Percentiles rank a stretch among this genome's conserved stretches.
Evolutionary conservation across 176 grass and related monocot species (phyloP).

Genomic region (Tillandsia fasciculata): DNA sequence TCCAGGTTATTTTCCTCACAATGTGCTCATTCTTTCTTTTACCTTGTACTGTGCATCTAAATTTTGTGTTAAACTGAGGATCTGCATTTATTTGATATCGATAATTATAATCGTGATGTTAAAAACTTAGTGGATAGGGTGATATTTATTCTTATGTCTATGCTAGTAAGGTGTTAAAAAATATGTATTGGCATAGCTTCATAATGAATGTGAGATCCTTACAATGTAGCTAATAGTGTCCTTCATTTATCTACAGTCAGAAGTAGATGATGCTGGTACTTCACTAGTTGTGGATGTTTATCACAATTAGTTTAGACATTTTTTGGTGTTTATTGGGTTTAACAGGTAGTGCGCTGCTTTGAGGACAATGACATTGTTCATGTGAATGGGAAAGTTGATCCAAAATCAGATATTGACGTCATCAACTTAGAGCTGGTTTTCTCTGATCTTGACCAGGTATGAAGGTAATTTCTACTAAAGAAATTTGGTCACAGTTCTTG

Average conservation of each 20-base stretch:
- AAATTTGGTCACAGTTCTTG: slow-evolving; percentile 7
- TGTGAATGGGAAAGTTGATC: slow-evolving; percentile 91
- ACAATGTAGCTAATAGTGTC: too few species aligned
- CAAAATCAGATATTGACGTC: slow-evolving; percentile 93
- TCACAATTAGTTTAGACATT: neutral
- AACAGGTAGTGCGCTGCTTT: slow-evolving; percentile 91
- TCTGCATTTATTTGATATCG: neutral
- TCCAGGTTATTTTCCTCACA: slow-evolving; percentile 44
- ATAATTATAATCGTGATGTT: neutral
- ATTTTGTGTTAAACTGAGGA: neutral
- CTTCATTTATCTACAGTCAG: too few species aligned
- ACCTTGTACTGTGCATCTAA: neutral
- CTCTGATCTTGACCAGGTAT: slow-evolving; percentile 92
- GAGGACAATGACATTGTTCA: slow-evolving; percentile 96
- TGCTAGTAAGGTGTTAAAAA: neutral
- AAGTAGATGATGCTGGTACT: neutral
- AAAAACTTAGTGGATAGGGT: neutral
- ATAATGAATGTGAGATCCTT: too few species aligned
- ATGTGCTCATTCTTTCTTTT: neutral
- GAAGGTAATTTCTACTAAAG: slow-evolving; percentile 8
- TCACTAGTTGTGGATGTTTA: neutral
- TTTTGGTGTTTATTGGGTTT: slow-evolving; percentile 10
- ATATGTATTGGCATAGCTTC: too few species aligned
- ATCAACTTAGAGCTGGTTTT: slow-evolving; percentile 94
- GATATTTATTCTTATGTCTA: neutral